phyloP scores from a whole-genome alignment of 176 grass and related monocot genomes.

The Musa beccarii region DNA sequence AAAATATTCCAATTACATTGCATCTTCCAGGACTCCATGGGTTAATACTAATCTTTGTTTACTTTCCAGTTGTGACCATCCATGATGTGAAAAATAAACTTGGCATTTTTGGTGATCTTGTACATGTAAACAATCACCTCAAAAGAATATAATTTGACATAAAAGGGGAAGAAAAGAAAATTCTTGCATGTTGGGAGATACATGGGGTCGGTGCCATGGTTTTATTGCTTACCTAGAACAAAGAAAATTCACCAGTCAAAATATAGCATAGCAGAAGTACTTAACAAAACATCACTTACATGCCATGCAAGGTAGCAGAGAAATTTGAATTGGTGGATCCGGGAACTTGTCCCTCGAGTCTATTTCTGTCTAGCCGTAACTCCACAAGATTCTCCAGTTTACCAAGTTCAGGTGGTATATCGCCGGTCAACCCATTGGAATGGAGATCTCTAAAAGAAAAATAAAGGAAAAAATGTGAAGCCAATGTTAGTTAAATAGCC shows the following conservation, averaged over 20 bases:
- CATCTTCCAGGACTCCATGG: no score
- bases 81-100: no score
- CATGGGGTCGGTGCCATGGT: no score
- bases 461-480: neutral
- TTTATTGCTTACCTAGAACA: neutral
- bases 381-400: constrained; percentile 73
- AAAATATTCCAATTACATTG: no score
- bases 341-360: constrained; percentile 66
- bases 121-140: no score
- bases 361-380: constrained; percentile 79
- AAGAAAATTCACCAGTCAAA: neutral
- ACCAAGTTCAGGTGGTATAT: constrained; percentile 59
- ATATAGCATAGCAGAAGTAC: neutral
- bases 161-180: no score
- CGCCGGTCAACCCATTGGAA: constrained; percentile 74
- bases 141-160: no score
- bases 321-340: constrained; percentile 32
- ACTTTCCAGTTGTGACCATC: no score
- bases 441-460: constrained; percentile 53
- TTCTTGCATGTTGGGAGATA: no score
- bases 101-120: no score
- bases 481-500: constrained; percentile 1
- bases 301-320: constrained; percentile 42
- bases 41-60: no score
- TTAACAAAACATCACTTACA: constrained; percentile 33